phyloP scores from a whole-genome alignment of 2,329 filamentous ascomycete genomes.

The Fusarium coicis region DNA sequence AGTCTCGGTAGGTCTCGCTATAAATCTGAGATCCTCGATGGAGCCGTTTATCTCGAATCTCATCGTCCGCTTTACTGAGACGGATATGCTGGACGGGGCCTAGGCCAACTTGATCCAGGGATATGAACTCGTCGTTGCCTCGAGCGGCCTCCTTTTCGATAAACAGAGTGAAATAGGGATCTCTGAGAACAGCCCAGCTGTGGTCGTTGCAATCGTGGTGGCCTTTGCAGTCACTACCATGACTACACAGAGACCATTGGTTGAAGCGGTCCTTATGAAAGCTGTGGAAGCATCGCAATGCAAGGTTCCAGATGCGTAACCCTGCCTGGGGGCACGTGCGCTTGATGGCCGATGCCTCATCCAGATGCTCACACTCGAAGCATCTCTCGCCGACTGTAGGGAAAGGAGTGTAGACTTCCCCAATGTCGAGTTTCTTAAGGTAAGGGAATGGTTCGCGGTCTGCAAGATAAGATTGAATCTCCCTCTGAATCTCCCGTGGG shows the following conservation, averaged over 20 bases:
- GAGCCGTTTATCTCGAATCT: neutral
- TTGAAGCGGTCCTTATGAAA: neutral
- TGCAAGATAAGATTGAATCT: neutral
- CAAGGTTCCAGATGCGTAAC: conserved; percentile 9
- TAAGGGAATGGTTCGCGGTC: neutral
- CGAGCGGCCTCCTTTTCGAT: neutral
- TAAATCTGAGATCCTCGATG: too few species aligned
- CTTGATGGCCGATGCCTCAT: neutral
- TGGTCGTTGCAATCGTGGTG: neutral
- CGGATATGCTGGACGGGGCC: neutral
- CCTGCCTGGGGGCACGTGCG: neutral
- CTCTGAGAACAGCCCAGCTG: neutral
- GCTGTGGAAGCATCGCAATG: conserved; percentile 1
- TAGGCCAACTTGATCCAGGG: neutral
- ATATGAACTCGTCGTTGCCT: neutral
- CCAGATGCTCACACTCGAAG: accelerated
- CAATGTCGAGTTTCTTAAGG: neutral
- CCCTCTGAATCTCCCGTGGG: neutral
- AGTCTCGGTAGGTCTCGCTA: neutral
- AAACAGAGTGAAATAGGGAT: neutral
- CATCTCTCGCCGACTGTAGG: neutral
- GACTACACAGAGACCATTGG: neutral
- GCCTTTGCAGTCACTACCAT: neutral
- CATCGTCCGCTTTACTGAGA: neutral
- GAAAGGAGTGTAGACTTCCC: neutral